Conservation (phyloP, 2,329 filamentous ascomycete genomes). For the Claviceps sorghi region DNA sequence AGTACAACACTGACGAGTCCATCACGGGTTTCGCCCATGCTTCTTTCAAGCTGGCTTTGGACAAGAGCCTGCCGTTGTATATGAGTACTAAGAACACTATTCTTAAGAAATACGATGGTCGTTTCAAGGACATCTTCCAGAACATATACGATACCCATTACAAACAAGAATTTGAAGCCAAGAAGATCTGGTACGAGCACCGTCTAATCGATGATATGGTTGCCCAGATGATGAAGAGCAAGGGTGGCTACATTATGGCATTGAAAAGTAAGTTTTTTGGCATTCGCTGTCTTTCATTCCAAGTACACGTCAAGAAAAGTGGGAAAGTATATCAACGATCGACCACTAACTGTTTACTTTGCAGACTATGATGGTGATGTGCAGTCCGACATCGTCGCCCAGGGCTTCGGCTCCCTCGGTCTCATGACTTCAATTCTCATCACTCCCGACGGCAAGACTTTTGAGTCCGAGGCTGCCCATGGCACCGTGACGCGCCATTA, state of each 20-base stretch:
- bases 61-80: conserved; percentile 84
- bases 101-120: conserved; percentile 94
- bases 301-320: too few species aligned
- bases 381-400: conserved; percentile 94
- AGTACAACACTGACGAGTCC: conserved; percentile 97
- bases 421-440: conserved; percentile 97
- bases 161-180: conserved; percentile 75
- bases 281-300: background rate
- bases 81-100: conserved; percentile 99
- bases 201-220: conserved; percentile 99
- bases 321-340: background rate
- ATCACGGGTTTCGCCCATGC: conserved; percentile 92
- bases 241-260: conserved; percentile 91
- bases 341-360: background rate
- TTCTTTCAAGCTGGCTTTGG: conserved; percentile 86
- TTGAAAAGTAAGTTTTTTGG: conserved; percentile 68
- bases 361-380: conserved; percentile 97
- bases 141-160: conserved; percentile 83
- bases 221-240: conserved; percentile 98
- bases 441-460: conserved; percentile 91
- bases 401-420: conserved; percentile 94
- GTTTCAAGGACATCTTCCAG: conserved; percentile 99
- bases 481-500: conserved; percentile 97
- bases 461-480: conserved; percentile 95
- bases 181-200: conserved; percentile 98